Percentiles rank a stretch among this genome's conserved stretches.
These are phyloP conservation scores for Copromyces sp. DNA, from an alignment of 495 filamentous ascomycete genomes.

Conservation along the genomic window DNA sequence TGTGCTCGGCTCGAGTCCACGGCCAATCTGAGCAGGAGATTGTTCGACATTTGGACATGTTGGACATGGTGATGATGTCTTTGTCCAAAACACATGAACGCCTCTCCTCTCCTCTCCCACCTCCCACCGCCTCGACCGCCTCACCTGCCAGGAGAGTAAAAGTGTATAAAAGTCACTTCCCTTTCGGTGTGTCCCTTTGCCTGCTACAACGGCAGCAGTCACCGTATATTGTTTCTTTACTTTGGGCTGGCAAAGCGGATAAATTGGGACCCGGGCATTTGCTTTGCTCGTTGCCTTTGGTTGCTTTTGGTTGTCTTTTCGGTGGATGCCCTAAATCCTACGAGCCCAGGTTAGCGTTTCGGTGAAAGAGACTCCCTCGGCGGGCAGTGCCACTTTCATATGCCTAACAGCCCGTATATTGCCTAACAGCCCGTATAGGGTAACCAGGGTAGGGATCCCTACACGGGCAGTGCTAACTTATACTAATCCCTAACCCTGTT, in stretches of 20 bases:
- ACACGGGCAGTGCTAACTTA: too few relatives aligned
- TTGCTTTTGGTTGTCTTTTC: neutral
- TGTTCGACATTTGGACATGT: neutral
- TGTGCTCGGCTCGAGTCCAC: neutral
- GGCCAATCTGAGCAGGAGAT: neutral
- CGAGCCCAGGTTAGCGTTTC: neutral
- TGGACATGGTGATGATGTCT: neutral
- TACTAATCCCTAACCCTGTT: too few relatives aligned
- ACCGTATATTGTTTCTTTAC: neutral
- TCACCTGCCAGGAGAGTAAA: neutral
- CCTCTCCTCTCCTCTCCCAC: neutral
- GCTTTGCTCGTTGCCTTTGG: too few relatives aligned
- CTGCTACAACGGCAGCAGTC: too few relatives aligned
- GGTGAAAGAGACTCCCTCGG: too few relatives aligned
- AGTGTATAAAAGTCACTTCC: neutral
- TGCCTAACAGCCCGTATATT: too few relatives aligned
- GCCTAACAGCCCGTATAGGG: too few relatives aligned
- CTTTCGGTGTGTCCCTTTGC: neutral
- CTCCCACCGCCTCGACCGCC: neutral
- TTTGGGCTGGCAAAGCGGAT: neutral
- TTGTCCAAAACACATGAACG: neutral
- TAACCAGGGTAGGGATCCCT: too few relatives aligned
- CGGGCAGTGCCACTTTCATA: too few relatives aligned
- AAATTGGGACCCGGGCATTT: neutral
- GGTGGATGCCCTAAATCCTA: neutral